phyloP scores from a whole-genome alignment of 1,284 basidiomycete genomes.

The Ganoderma leucocontextum region DNA sequence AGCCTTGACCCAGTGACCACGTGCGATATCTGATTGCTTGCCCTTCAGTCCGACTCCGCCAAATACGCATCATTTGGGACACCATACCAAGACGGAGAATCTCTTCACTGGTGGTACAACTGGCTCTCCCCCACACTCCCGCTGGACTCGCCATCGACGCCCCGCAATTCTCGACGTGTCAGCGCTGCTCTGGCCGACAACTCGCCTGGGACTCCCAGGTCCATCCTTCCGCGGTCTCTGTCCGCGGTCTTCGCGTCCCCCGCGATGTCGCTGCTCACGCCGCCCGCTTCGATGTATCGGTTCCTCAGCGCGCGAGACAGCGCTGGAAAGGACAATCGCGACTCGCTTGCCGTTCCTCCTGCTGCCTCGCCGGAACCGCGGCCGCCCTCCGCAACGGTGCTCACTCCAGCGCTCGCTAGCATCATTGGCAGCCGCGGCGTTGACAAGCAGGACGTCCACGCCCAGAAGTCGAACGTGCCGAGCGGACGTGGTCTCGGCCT shows the following conservation, averaged over 20 bases:
- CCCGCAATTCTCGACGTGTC: neutral
- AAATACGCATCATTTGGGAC: conserved; percentile 18
- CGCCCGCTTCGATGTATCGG: conserved; percentile 1
- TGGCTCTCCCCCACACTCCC: conserved; percentile 23
- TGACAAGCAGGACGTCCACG: neutral
- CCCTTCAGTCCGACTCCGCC: conserved; percentile 14
- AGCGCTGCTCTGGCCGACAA: neutral
- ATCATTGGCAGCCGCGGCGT: neutral
- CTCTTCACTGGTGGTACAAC: conserved; percentile 26
- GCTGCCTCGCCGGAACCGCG: neutral
- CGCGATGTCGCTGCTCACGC: conserved; percentile 15
- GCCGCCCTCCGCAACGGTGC: neutral
- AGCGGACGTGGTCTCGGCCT: neutral
- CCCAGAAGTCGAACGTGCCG: neutral
- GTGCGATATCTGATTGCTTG: neutral
- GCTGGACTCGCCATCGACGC: neutral
- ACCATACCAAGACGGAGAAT: conserved; percentile 17
- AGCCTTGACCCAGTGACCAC: neutral
- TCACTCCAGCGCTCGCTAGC: neutral
- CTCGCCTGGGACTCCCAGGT: neutral
- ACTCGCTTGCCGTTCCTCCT: neutral
- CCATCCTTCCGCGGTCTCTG: conserved; percentile 14
- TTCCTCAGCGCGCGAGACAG: neutral
- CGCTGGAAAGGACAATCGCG: neutral
- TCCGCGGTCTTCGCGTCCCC: conserved; percentile 24